A percentile compares a stretch with the other conserved stretches of the same genome.
Evolutionary conservation across 164 flowering plant species (phyloP).

Genomic region (Brasenia schreberi): DNA sequence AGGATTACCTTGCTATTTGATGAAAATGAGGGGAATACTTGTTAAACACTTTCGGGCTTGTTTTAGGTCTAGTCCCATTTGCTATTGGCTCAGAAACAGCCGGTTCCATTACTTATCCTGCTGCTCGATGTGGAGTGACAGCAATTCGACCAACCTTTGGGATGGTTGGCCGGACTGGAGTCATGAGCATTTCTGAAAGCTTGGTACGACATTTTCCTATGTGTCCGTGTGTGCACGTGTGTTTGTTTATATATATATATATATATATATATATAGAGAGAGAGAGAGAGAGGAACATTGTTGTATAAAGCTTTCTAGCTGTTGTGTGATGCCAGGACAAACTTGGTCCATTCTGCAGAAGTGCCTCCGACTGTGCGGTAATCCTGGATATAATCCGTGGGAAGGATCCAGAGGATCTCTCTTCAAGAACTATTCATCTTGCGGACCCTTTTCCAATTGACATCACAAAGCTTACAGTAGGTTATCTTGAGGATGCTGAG

Average conservation of each 20-base stretch:
- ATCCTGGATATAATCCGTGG: conserved; percentile 69
- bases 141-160: conserved; percentile 91
- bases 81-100: conserved; percentile 96
- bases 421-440: conserved; percentile 47
- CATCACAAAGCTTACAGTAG: conserved; percentile 67
- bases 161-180: conserved; percentile 76
- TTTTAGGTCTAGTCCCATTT: conserved; percentile 78
- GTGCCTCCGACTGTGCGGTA: conserved; percentile 60
- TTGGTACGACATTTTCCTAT: conserved; percentile 25
- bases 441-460: conserved; percentile 69
- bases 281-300: too few relatives aligned
- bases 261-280: too few relatives aligned
- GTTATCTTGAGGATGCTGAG: conserved; percentile 85
- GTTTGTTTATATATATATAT: too few relatives aligned
- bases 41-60: not conserved
- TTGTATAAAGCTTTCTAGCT: not conserved
- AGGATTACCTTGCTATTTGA: too few relatives aligned
- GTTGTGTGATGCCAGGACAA: conserved; percentile 51
- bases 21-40: too few relatives aligned
- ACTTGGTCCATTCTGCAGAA: conserved; percentile 89
- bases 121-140: conserved; percentile 89
- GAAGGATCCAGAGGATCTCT: conserved; percentile 73
- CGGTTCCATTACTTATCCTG: conserved; percentile 82
- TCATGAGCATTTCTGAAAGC: conserved; percentile 91
- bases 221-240: too few relatives aligned